Evolutionary conservation across 768 basidiomycete species (phyloP).

Genomic region (Auriscalpium vulgare): DNA sequence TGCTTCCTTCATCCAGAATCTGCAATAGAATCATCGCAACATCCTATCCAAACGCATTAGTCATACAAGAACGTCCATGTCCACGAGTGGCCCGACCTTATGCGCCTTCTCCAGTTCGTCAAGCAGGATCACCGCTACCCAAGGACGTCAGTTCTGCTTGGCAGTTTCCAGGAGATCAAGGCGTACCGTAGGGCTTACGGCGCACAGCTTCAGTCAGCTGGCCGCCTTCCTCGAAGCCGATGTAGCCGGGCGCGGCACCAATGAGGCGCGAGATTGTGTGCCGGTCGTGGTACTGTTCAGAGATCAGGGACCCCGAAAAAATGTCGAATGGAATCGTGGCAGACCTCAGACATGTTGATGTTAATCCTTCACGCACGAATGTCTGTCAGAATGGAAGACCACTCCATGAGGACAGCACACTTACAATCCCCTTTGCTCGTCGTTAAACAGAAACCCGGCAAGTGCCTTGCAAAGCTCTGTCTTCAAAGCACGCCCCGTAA

Average conservation of each 20-base stretch:
- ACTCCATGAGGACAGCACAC: slow-evolving; percentile 19
- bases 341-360: slow-evolving; percentile 87
- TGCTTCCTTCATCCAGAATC: slow-evolving; percentile 81
- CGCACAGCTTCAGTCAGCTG: slow-evolving; percentile 62
- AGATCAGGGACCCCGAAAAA: not conserved
- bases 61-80: not conserved
- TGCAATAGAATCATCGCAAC: slow-evolving; percentile 88
- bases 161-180: not conserved
- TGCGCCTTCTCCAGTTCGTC: slow-evolving; percentile 77
- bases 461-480: slow-evolving; percentile 87
- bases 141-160: not conserved
- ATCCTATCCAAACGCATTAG: slow-evolving; percentile 35
- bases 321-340: not conserved
- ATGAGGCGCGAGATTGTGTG: slow-evolving; percentile 88
- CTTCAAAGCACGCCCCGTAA: slow-evolving; percentile 27
- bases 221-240: slow-evolving; percentile 68
- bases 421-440: slow-evolving; percentile 79
- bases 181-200: slow-evolving; percentile 46
- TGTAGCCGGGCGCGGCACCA: slow-evolving; percentile 89
- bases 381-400: not conserved
- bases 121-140: slow-evolving; percentile 50
- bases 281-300: slow-evolving; percentile 74
- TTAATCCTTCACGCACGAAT: slow-evolving; percentile 51
- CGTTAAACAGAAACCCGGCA: slow-evolving; percentile 83
- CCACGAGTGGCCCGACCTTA: slow-evolving; percentile 39